Percentiles rank a stretch among this genome's conserved stretches.
Evolutionary conservation across 2,329 filamentous ascomycete genomes (phyloP).

Genomic region (Hypoxylon sp.): DNA sequence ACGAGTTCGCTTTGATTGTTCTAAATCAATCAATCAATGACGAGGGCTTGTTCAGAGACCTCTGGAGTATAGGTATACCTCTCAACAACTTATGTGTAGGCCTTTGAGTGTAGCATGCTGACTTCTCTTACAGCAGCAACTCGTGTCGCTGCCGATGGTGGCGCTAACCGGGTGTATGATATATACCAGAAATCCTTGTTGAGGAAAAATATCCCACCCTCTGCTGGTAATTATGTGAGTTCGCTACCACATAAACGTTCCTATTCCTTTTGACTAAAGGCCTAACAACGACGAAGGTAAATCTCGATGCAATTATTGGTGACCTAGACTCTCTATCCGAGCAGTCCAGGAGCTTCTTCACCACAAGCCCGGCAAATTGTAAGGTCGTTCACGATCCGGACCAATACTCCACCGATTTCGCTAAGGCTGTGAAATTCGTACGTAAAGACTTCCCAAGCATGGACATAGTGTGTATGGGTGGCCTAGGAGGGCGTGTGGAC

Average conservation of each 20-base stretch:
- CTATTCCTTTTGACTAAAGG: background rate
- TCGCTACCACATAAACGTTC: background rate
- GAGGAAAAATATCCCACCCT: slow-evolving; percentile 7
- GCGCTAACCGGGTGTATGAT: slow-evolving; percentile 80
- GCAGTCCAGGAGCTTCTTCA: slow-evolving; percentile 76
- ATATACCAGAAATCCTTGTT: slow-evolving; percentile 48
- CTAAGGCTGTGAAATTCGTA: slow-evolving; percentile 75
- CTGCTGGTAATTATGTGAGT: slow-evolving; percentile 32
- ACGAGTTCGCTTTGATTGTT: slow-evolving; percentile 66
- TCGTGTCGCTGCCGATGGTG: slow-evolving; percentile 89
- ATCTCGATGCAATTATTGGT: slow-evolving; percentile 83
- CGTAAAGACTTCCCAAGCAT: slow-evolving; percentile 42
- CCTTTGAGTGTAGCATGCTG: slow-evolving; percentile 33
- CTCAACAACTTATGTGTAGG: background rate
- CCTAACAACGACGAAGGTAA: slow-evolving; percentile 58
- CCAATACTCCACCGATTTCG: slow-evolving; percentile 92
- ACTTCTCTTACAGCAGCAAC: slow-evolving; percentile 67
- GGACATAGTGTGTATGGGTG: slow-evolving; percentile 85
- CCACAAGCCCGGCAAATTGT: slow-evolving; percentile 65
- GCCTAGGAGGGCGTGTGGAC: slow-evolving; percentile 90
- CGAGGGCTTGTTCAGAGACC: slow-evolving; percentile 46
- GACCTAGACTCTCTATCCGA: slow-evolving; percentile 88
- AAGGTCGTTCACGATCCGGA: slow-evolving; percentile 79
- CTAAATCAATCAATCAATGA: slow-evolving; percentile 71
- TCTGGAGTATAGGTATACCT: slow-evolving; percentile 51